A percentile compares a stretch with the other conserved stretches of the same genome.
These are phyloP conservation scores for Agaricus subrufescens DNA, from an alignment of 768 basidiomycete genomes.

Conservation along the genomic window DNA sequence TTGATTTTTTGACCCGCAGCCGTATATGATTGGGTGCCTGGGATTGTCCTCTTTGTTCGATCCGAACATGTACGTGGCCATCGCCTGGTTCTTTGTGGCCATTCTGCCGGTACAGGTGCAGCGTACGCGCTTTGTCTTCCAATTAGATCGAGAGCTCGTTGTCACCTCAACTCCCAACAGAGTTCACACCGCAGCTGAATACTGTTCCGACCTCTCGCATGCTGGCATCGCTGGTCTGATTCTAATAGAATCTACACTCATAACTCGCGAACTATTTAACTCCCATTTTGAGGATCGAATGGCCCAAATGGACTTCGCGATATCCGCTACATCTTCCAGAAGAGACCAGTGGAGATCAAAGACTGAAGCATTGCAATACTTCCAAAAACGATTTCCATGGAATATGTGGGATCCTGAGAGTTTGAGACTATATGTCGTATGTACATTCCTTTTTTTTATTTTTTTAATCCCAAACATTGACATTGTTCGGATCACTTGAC, in stretches of 20 bases:
- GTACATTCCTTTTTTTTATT: conserved; percentile 12
- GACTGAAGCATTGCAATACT: conserved; percentile 37
- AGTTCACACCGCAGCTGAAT: conserved; percentile 31
- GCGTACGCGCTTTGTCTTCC: conserved; percentile 24
- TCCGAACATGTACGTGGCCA: conserved; percentile 28
- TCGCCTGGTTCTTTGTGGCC: conserved; percentile 34
- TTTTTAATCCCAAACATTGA: not conserved
- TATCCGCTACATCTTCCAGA: conserved; percentile 30
- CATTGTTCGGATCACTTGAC: not conserved
- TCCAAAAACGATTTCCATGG: conserved; percentile 42
- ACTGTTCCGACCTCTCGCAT: conserved; percentile 20
- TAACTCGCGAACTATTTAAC: conserved; percentile 32
- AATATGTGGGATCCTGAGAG: conserved; percentile 39
- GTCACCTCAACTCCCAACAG: conserved; percentile 17
- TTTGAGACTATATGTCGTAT: conserved; percentile 31
- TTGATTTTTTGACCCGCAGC: conserved; percentile 18
- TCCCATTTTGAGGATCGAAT: conserved; percentile 31
- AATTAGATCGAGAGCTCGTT: not conserved
- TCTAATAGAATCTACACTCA: conserved; percentile 41
- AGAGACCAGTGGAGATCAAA: conserved; percentile 35
- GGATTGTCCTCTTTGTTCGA: conserved; percentile 27
- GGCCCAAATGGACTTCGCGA: conserved; percentile 30
- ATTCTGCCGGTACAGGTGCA: conserved; percentile 40
- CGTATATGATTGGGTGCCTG: conserved; percentile 32
- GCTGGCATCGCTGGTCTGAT: conserved; percentile 28